Evolutionary conservation across 306 rosid genomes (phyloP), one percentile per base, ranked within the genome.

Genomic region (Pyrus pyrifolia): DNA sequence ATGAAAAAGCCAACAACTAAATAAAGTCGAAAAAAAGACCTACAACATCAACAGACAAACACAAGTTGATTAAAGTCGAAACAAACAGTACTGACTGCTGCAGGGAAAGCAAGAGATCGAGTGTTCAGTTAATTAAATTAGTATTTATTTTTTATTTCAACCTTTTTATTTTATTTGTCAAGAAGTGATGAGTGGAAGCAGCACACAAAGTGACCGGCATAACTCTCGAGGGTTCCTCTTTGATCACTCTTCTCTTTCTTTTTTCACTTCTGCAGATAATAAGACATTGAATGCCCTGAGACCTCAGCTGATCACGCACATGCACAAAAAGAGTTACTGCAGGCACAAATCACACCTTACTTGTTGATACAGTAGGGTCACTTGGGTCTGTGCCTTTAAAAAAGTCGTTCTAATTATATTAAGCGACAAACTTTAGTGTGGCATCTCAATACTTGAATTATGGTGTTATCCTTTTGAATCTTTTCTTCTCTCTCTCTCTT

Each of bases 341-440:
- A 5, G 21, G 55, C 55, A 49, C 19, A 45, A 45, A 68, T 25
- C 62, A 49, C 5, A 35, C 42, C 69, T 22, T 70, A 12, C n/a
- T 2, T 35, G 53, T 71, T 49, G 31, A 17, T 11, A 61, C 53
- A 58, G 66, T 57, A n/a, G 11, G 62, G 80, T 74, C 71, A 76
- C 78, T 44, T 78, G 72, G 62, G 71, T 78, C 44, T 11, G 59
- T 78, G 80, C 11, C 86, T 87, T 85, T 89, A 75, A 78, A 80
- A 86, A 89, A 86, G 93, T 75, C 35, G 11, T 8, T 27, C 55
- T 70, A 67, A 72, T 73, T 73, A 79, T 79, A 69, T 80, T 80
- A 73, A 67, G 81, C 82, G 87, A 86, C 89, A 86, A 75, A 70
- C 76, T 61, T 71, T 74, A 83, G 83, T 82, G 85, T 87, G 88